Base-by-base conservation (phyloP, 2,329 filamentous ascomycete genomes). In the Emergomyces pasteurianus region DNA sequence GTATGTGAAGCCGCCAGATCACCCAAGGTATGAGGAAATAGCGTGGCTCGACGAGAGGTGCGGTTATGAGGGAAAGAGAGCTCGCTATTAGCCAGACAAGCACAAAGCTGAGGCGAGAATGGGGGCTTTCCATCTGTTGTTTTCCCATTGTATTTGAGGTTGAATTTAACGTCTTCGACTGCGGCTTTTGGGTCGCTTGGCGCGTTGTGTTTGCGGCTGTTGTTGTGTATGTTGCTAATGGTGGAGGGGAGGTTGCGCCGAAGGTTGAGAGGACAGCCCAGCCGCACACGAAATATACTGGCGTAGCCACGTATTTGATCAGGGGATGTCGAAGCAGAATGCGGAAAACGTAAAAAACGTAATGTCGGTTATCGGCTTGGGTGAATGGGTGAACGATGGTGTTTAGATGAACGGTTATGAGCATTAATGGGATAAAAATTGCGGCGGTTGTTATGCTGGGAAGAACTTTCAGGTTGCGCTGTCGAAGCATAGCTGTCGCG, bases 1-100 rank as follows among this genome's bases (percentile, higher is more conserved):
- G 90, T 0, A 95, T 76, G 68, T 95, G 82, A 8, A 97, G 75
- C 0, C 94, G 83, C 90, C 92, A 97, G 68, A 96, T 86, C 9
- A 96, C 83, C 90, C 91, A 99, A 0, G 92, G 92, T 14, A 96
- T 80, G 70, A 99, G 95, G 73, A 96, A 96, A 74, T 99, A 99
- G 16, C 94, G 84, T 16, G 94, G 94, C 73, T 99, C 94, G 10
- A 99, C 92, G 0, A 99, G 81, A 0, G 94, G 92, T 0, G 94
- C 92, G 0, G 90, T 94, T 60, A 96, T 77, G 14, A 99, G 82
- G 0, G 89, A 92, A 3, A 96, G 79, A 0, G 86, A 70, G 0
- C 91, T 91, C 0, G 92, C 82, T 4, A 85, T 75, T 8, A 96
- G 72, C 79, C 82, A 86, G 36, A 86, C 74, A 26, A 86, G 69